A percentile compares a stretch with the other conserved stretches of the same genome.
Evolutionary conservation across 2,329 filamentous ascomycete species (phyloP).

Genomic region (Pseudogymnoascus sp.): DNA sequence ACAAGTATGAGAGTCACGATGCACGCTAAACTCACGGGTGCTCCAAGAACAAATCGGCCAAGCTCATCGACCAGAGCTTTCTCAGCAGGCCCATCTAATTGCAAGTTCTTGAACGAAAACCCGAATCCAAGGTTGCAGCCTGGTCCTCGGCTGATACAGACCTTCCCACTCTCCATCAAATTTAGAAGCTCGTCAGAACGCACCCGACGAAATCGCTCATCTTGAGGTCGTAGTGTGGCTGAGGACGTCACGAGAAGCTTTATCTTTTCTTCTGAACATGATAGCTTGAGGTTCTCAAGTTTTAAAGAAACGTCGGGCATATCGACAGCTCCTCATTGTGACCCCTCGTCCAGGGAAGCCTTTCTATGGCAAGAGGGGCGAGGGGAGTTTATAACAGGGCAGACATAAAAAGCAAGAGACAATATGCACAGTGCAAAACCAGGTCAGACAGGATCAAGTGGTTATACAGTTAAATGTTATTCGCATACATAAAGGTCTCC

Average conservation of each 20-base stretch:
- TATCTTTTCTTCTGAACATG: neutral
- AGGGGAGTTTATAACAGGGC: neutral
- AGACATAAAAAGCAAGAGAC: neutral
- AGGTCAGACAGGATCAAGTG: neutral
- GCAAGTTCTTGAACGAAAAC: neutral
- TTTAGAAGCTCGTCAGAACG: neutral
- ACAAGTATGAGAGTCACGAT: neutral
- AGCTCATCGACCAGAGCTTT: neutral
- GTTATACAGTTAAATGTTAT: neutral
- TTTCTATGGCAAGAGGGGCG: neutral
- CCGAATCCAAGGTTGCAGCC: neutral
- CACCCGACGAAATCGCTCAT: neutral
- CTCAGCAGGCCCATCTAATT: neutral
- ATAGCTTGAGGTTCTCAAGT: neutral
- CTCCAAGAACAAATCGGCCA: neutral
- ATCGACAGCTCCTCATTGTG: constrained; percentile 1
- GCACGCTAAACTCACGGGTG: neutral
- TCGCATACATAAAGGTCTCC: neutral
- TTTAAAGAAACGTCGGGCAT: neutral
- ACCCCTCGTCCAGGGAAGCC: neutral
- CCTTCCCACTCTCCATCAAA: neutral
- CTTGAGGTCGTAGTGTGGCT: neutral
- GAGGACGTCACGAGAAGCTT: neutral
- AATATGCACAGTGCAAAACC: neutral
- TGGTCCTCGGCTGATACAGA: neutral